Evolutionary conservation across 495 filamentous ascomycete species (phyloP), one percentile per base, ranked within the genome.

Genomic region (Cercophora scortea): DNA sequence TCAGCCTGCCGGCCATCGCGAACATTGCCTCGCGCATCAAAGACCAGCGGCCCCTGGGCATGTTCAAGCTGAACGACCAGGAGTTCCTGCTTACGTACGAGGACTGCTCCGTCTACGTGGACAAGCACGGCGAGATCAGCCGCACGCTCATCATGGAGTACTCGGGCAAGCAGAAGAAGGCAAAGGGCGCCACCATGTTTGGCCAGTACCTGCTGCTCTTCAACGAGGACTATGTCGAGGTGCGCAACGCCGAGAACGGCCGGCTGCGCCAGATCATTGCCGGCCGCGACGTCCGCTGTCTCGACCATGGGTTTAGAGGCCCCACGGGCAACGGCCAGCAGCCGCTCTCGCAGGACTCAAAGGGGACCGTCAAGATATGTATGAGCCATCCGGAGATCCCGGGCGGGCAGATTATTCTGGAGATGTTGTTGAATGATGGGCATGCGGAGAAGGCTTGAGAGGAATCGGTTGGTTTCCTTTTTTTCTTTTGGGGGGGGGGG

Each of bases 121-220:
- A 97, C 71, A 95, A 97, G 68, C 90, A 96, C 65, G 94, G 93
- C 54, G 93, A 97, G 51, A 88, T 99, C 15, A 89, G 83, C 36
- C 84, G 93, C 43, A 85, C 82, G 36, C 89, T 97, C 51, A 88
- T 99, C 52, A 94, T 97, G 89, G 89, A 96, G 60, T 97, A 96
- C 68, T 90, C 95, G 4, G 94, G 94, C 50, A 89, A 85, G 59
- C 88, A 89, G 18, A 84, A 86, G 63, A 84, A 84, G 49, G 93
- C 92, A 8, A 76, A 74, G 47, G 73, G 72, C 3, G 79, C 79
- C 3, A 90, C 88, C 51, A 80, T 97, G 64, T 89, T 90, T 53
- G 88, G 86, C 13, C 79, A 89, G 25, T 88, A 92, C 42, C 77
- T 95, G 6, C 69, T 94, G 45, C 79, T 93, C 32, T 91, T 95